phyloP scores from a whole-genome alignment of 306 rosid genomes.

The Cotoneaster glaucophyllus region DNA sequence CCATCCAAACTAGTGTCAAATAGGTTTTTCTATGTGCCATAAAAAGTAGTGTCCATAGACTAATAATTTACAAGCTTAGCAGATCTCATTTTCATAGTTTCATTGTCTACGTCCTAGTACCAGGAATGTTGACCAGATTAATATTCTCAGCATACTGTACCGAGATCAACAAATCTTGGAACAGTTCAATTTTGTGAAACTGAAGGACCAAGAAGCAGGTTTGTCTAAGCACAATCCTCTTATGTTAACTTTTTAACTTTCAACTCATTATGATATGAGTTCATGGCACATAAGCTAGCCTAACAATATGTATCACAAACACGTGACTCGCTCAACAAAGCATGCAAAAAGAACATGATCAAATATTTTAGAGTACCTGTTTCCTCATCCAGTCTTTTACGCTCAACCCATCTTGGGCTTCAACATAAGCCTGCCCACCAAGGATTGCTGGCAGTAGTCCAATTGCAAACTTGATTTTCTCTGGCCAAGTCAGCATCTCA shows the following conservation, averaged over 20 bases:
- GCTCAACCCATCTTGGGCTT: conserved; percentile 82
- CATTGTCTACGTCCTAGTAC: background rate
- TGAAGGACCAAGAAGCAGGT: background rate
- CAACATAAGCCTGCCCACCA: conserved; percentile 93
- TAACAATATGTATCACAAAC: background rate
- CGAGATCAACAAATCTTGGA: background rate
- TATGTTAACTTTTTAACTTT: background rate
- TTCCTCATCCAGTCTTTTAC: conserved; percentile 94
- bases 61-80: background rate
- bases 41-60: background rate
- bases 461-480: conserved; percentile 89
- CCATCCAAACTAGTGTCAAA: background rate
- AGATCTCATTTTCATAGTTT: background rate
- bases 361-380: conserved; percentile 44
- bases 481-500: conserved; percentile 98
- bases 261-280: background rate
- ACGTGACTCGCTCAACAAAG: background rate
- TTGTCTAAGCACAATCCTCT: background rate
- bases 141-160: background rate
- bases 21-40: background rate
- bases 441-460: conserved; percentile 95
- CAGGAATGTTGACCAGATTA: background rate
- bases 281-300: background rate
- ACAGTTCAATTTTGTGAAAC: background rate
- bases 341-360: background rate